phyloP scores from a whole-genome alignment of 108 stramenopile genomes.

The Licmophora abbreviata region DNA sequence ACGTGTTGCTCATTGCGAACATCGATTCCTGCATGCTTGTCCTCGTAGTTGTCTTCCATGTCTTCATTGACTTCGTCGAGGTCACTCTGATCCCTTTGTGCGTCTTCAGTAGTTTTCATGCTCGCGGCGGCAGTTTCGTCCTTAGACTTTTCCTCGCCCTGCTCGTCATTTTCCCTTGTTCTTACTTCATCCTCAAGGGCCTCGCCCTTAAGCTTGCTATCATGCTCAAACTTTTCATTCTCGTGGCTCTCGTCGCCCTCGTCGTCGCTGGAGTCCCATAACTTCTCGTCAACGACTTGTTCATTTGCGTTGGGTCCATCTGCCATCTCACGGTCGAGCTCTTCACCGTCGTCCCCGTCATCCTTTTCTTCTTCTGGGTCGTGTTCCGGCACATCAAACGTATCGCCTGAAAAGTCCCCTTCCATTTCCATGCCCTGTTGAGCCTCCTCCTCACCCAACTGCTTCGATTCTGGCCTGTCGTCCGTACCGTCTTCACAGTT shows the following conservation, averaged over 20 bases:
- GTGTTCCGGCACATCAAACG: slow-evolving; percentile 86
- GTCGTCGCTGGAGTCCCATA: slow-evolving; percentile 94
- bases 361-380: slow-evolving; percentile 57
- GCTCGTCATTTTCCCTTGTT: slow-evolving; percentile 93
- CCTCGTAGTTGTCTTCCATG: slow-evolving; percentile 72
- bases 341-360: slow-evolving; percentile 87
- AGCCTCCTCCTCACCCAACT: slow-evolving; percentile 89
- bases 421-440: slow-evolving; percentile 99
- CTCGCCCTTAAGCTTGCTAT: slow-evolving; percentile 77
- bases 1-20: slow-evolving; percentile 42
- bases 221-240: slow-evolving; percentile 91
- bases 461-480: slow-evolving; percentile 41
- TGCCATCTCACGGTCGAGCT: slow-evolving; percentile 98
- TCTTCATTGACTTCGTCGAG: slow-evolving; percentile 63
- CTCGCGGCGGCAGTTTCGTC: slow-evolving; percentile 11
- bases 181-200: slow-evolving; percentile 85
- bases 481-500: slow-evolving; percentile 36
- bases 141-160: slow-evolving; percentile 47
- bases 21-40: slow-evolving; percentile 55
- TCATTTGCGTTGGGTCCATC: slow-evolving; percentile 84
- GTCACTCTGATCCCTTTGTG: slow-evolving; percentile 31
- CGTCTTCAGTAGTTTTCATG: slow-evolving; percentile 14
- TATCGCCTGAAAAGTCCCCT: slow-evolving; percentile 93
- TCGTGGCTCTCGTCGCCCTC: slow-evolving; percentile 79
- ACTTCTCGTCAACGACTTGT: slow-evolving; percentile 93